Evolutionary conservation across 2,329 filamentous ascomycete genomes (phyloP).

Genomic region (Orbilia javanica): DNA sequence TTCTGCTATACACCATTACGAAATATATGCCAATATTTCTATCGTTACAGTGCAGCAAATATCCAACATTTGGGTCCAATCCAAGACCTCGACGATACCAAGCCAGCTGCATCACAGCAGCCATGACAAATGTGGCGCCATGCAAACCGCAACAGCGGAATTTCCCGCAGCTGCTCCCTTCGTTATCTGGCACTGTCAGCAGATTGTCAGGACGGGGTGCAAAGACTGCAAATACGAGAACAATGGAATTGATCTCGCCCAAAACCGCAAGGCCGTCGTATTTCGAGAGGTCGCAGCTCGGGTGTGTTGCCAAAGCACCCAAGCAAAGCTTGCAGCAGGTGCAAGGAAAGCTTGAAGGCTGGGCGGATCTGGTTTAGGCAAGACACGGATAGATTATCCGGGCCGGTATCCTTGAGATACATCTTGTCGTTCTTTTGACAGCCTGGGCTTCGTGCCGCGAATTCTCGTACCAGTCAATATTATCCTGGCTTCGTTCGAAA

Average conservation of each 20-base stretch:
- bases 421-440: background rate
- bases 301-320: background rate
- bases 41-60: background rate
- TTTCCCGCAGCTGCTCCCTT: background rate
- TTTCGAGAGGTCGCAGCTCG: background rate
- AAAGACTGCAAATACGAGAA: background rate
- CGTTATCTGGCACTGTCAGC: background rate
- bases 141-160: background rate
- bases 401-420: background rate
- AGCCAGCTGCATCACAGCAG: background rate
- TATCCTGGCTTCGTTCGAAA: background rate
- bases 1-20: background rate
- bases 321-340: background rate
- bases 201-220: background rate
- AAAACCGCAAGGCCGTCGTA: background rate
- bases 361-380: background rate
- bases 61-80: background rate
- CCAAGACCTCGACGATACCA: background rate
- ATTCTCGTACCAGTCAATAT: background rate
- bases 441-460: background rate
- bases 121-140: background rate
- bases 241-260: background rate
- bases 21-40: background rate
- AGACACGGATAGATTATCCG: background rate
- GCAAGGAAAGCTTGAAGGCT: conserved; percentile 8